Evolutionary conservation across 257 asterid species (phyloP).

Genomic region (Fraxinus quadrangulata): DNA sequence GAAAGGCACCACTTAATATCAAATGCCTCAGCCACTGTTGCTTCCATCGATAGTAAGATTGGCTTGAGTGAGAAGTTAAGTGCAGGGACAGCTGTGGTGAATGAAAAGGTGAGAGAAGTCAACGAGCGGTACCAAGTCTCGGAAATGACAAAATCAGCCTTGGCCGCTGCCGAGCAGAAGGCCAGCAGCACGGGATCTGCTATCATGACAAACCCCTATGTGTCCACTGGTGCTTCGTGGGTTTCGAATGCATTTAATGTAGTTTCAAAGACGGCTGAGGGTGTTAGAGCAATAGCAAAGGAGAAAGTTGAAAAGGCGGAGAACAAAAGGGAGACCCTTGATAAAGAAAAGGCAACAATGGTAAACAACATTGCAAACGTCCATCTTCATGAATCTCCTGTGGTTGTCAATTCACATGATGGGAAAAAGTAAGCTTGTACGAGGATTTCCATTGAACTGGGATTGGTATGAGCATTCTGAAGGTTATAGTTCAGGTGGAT

Average conservation of each 20-base stretch:
- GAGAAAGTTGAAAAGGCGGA: conserved; percentile 52
- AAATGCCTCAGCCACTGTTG: conserved; percentile 53
- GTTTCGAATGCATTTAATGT: conserved; percentile 41
- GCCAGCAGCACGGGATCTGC: conserved; percentile 48
- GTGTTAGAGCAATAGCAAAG: conserved; percentile 44
- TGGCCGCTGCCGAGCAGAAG: conserved; percentile 49
- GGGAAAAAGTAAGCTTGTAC: conserved; percentile 21
- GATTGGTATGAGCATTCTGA: background rate
- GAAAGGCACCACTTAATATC: conserved; percentile 51
- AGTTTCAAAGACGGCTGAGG: conserved; percentile 57
- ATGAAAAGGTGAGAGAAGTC: conserved; percentile 51
- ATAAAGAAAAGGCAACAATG: conserved; percentile 29
- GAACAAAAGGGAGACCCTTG: conserved; percentile 31
- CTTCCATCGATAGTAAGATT: conserved; percentile 47
- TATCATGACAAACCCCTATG: conserved; percentile 44
- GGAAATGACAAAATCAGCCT: conserved; percentile 45
- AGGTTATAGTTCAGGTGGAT: background rate
- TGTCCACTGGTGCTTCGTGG: conserved; percentile 56
- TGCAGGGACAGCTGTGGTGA: conserved; percentile 44
- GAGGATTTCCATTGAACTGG: conserved; percentile 6
- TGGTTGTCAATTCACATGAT: conserved; percentile 13
- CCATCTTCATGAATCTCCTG: conserved; percentile 32
- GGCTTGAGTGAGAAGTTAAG: conserved; percentile 56
- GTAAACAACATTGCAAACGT: conserved; percentile 33
- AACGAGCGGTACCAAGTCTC: conserved; percentile 46